phyloP scores from a whole-genome alignment of 768 basidiomycete species.

The Lactarius evosmus region DNA sequence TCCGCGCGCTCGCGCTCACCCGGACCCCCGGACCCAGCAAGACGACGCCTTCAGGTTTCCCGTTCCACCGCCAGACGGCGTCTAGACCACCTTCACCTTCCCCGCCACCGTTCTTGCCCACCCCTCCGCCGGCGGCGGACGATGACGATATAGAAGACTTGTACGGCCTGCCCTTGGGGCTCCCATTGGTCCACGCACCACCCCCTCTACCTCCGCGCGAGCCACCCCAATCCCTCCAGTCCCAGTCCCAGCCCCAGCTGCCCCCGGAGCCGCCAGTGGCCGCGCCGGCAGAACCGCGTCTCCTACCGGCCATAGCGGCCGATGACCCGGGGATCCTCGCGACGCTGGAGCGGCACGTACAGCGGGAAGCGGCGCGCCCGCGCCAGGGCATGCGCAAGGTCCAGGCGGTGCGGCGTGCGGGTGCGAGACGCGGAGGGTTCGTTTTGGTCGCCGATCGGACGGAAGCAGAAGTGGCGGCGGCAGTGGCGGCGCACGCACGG shows the following conservation, averaged over 20 bases:
- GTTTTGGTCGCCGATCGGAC: conserved; percentile 6
- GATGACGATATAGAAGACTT: conserved; percentile 19
- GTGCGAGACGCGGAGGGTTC: conserved; percentile 17
- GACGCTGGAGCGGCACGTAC: conserved; percentile 16
- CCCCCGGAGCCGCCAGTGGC: neutral
- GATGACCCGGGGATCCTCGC: conserved; percentile 15
- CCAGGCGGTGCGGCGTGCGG: conserved; percentile 14
- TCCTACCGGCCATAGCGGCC: conserved; percentile 18
- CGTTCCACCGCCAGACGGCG: neutral
- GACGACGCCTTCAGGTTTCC: neutral
- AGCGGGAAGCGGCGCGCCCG: conserved; percentile 16
- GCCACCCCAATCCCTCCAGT: neutral
- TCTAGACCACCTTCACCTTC: neutral
- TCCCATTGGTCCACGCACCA: neutral
- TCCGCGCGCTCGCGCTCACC: conserved; percentile 18
- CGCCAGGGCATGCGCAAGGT: conserved; percentile 12
- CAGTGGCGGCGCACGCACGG: too few species aligned
- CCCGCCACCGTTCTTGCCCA: neutral
- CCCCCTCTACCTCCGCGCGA: neutral
- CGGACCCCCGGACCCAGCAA: neutral
- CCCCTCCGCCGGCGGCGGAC: neutral
- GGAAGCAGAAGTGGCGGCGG: neutral
- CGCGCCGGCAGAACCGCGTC: neutral
- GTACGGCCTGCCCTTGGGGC: conserved; percentile 1
- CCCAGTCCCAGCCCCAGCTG: too few species aligned